Base-by-base conservation (phyloP, 2,329 filamentous ascomycete genomes). In the Diplodia seriata region DNA sequence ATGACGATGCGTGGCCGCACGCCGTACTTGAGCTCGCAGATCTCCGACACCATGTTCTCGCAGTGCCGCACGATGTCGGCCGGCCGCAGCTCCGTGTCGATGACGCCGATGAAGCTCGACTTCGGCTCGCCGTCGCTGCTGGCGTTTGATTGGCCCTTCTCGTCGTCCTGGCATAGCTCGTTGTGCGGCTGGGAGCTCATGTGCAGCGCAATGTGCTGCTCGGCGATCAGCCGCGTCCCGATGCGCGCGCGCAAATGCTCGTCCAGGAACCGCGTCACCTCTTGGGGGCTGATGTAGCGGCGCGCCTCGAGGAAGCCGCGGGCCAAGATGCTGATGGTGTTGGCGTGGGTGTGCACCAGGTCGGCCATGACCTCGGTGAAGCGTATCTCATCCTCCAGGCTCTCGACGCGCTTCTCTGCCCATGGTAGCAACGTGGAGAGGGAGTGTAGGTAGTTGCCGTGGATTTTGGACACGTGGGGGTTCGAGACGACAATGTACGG, bases 401-500 rank as follows among this genome's bases (percentile, higher is more conserved):
- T 92, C 56, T 87, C 88, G 70, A 96, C 93, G 68, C 86, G 85
- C 68, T 86, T 84, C 76, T 91, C 85, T 38, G 90, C 89, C 75
- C 94, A 97, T 5, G 94, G 94, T 4, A 98, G 86, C 18, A 99
- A 85, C 0, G 93, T 97, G 2, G 92, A 94, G 23, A 99, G 84
- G 2, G 93, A 97, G 80, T 97, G 94, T 54, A 97, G 85, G 79
- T 99, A 99, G 80, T 97, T 98, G 80, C 92, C 90, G 84, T 98
- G 97, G 71, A 99, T 99, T 74, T 91, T 90, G 31, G 90, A 91
- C 73, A 99, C 93, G 77, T 97, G 93, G 0, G 93, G 92, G 77
- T 99, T 98, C n/a, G 94, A 94, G 31, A 99, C 95, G 67, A 99
- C 94, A 71, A 99, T 98, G 80, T 94, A 99, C 0, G 95, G 95